Evolutionary conservation across 2,329 filamentous ascomycete species (phyloP), one percentile per base, ranked within the genome.

Genomic region (Apiospora pterosperma): DNA sequence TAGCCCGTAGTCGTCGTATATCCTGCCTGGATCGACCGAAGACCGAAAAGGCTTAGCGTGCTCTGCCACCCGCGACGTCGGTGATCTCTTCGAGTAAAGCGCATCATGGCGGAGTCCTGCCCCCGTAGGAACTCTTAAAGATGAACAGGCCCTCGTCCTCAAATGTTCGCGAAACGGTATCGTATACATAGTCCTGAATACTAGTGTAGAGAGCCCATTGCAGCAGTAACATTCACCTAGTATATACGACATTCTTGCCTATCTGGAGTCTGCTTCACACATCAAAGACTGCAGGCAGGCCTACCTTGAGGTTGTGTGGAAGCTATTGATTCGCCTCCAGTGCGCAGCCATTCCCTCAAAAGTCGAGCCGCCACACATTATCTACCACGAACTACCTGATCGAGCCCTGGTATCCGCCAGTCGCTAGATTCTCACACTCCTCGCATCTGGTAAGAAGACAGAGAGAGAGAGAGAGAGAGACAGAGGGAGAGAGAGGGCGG

Each of bases 51-150:
- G 71, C 44, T 59, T 70, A 71, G 69, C 64, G 69, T 65, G 16
- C 61, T 62, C 66, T 59, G 64, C 66, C 66, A 55, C 63, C 59
- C 59, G 61, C 62, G 61, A 48, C 62, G 66, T 75, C 73, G 73
- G 73, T 75, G 65, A 71, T 71, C 68, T 61, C 62, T 72, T 72
- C 64, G 38, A 69, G 73, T 63, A 65, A 74, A 75, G 73, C 68
- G 65, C 64, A 14, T 21, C 36, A 64, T 67, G 68, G 70, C 70
- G 65, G 67, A 70, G 70, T 28, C 68, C 36, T 60, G 62, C 44
- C 31, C 61, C 39, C 62, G 25, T 55, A 60, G 58, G 48, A 64
- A 65, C 63, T 64, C 69, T 71, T 68, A 67, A 69, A 65, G 67
- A 63, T 36, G 55, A 61, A 63, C 63, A 58, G 41, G 48, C 65